Base-by-base conservation (phyloP, 768 basidiomycete genomes). In the Russula dissimulans region DNA sequence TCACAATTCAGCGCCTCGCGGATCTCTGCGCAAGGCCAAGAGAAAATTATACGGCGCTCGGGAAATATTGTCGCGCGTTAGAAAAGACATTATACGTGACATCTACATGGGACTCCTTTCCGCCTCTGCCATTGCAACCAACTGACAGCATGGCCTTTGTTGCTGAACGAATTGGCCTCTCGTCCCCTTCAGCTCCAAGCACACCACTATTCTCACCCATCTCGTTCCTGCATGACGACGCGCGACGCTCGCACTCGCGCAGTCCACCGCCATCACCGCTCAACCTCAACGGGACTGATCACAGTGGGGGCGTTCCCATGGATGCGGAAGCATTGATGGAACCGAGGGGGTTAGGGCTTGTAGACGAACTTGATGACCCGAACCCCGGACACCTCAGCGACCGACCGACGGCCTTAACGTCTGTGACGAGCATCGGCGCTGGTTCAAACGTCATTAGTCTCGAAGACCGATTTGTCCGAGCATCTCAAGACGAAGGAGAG, bases 181-280 rank as follows among this genome's bases (percentile, higher is more conserved):
- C 77, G 12, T 71, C 78, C 12, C 78, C 80, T 57, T 82, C 83
- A 32, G 77, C 77, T 44, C 88, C 91, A 1, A 76, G 81, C 48
- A 93, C 91, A 11, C 91, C 91, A 4, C 75, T 93, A 54, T 93
- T 92, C 73, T 89, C 88, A 3, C 91, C 91, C 4, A 92, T 93
- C 60, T 83, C 91, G 6, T 93, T 93, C 78, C 74, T 91, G 29
- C 90, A 92, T 67, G 83, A 86, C 52, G 89, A 91, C 70, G 86
- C 88, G 18, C 81, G 90, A 57, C 81, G 87, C 55, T 89, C 88
- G 42, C 84, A 83, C 68, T 90, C 87, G 22, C 85, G 79, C 60
- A 91, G 87, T 66, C 89, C 88, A 15, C 87, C 87, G 29, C 85
- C 87, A 31, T 88, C 87, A 31, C 88, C 89, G 8, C 72, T 90